phyloP scores from a whole-genome alignment of 139 green algal genomes.

The Edaphochlamys debaryana region DNA sequence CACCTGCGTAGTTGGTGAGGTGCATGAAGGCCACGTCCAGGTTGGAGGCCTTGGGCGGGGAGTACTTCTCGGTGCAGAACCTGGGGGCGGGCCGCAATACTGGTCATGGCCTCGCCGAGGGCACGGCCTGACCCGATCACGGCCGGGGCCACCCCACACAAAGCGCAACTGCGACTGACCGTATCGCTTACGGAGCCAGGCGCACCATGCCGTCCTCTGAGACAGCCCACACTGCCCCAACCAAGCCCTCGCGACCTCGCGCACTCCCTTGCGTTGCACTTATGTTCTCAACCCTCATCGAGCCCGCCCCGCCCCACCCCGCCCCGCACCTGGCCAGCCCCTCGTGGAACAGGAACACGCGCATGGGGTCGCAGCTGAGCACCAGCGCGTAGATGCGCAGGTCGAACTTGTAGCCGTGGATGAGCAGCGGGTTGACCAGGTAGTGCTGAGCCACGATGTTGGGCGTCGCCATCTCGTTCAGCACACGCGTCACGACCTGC shows the following conservation, averaged over 20 bases:
- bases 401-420: constrained; percentile 82
- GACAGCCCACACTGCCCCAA: too few species aligned
- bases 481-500: constrained; percentile 19
- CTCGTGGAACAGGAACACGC: constrained; percentile 60
- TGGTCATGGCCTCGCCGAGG: background rate
- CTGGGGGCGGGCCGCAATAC: background rate
- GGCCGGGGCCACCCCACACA: too few species aligned
- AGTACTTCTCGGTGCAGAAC: constrained; percentile 65
- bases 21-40: constrained; percentile 71
- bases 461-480: constrained; percentile 54
- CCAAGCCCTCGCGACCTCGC: too few species aligned
- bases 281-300: too few species aligned
- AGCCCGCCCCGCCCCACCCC: too few species aligned
- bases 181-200: too few species aligned
- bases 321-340: constrained; percentile 44
- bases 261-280: too few species aligned
- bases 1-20: constrained; percentile 76
- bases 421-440: constrained; percentile 64
- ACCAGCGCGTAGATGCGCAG: constrained; percentile 81
- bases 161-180: too few species aligned
- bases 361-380: constrained; percentile 53
- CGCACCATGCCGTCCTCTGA: too few species aligned
- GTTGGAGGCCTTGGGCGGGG: constrained; percentile 65
- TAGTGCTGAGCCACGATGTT: constrained; percentile 77
- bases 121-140: too few species aligned